Percentiles rank a stretch among this genome's conserved stretches.
Evolutionary conservation across 2,329 filamentous ascomycete genomes (phyloP).

Genomic region (Aspergillus sp.): DNA sequence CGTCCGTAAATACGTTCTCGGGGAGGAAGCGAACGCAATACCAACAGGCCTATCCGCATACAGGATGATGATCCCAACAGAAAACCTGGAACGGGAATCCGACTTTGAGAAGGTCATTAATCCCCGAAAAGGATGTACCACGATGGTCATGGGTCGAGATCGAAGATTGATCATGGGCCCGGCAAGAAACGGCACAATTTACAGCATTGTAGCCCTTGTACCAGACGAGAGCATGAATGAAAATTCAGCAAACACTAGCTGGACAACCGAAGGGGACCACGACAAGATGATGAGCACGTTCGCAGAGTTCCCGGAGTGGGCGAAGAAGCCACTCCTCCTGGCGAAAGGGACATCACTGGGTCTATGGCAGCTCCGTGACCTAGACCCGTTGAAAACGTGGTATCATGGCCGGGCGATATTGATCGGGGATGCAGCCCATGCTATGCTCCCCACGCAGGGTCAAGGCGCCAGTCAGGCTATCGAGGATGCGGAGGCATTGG

Average conservation of each 20-base stretch:
- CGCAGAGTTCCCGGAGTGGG: conserved; percentile 5
- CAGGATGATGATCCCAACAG: conserved; percentile 7
- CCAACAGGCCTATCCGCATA: conserved; percentile 12
- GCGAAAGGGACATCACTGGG: background rate
- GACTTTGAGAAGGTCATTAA: conserved; percentile 32
- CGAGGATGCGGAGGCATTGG: conserved; percentile 40
- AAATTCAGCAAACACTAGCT: conserved; percentile 1
- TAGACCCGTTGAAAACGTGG: conserved; percentile 27
- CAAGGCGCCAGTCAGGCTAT: conserved; percentile 46
- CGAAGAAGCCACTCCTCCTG: conserved; percentile 3
- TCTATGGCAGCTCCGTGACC: conserved; percentile 14
- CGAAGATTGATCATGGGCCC: conserved; percentile 49
- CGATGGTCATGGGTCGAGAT: conserved; percentile 48
- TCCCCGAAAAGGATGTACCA: conserved; percentile 41
- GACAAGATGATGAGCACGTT: conserved; percentile 11
- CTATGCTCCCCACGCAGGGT: conserved; percentile 43
- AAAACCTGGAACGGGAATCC: conserved; percentile 9
- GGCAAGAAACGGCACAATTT: conserved; percentile 41
- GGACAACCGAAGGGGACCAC: conserved; percentile 6
- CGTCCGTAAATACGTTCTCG: background rate
- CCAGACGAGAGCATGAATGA: conserved; percentile 34
- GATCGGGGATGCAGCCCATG: conserved; percentile 42
- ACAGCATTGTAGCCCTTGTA: conserved; percentile 47
- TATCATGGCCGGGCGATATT: conserved; percentile 25
- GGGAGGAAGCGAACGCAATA: background rate